Evolutionary conservation across 176 grass and related monocot species (phyloP).

Genomic region (Lolium rigidum): DNA sequence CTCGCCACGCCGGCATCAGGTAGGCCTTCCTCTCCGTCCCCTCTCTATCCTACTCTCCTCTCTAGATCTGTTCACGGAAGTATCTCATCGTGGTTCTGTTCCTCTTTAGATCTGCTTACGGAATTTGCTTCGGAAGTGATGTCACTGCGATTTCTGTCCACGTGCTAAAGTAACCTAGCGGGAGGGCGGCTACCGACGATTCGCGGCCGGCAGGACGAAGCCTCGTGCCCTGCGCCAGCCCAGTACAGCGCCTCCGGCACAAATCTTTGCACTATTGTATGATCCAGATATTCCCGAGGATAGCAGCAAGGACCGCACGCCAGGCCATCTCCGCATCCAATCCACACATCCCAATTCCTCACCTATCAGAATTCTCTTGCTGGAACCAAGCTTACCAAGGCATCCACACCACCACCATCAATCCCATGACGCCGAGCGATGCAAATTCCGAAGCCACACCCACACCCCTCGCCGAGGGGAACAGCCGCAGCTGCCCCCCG

Average conservation of each 20-base stretch:
- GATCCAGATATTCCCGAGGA: conserved; percentile 44
- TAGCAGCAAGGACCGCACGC: conserved; percentile 13
- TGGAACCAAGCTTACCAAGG: background rate
- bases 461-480: background rate
- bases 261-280: conserved; percentile 15
- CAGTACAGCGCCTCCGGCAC: too few species aligned
- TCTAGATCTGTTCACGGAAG: background rate
- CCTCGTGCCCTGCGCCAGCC: too few species aligned
- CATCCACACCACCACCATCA: background rate
- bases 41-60: too few species aligned
- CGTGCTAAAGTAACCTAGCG: too few species aligned
- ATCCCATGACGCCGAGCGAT: conserved; percentile 31
- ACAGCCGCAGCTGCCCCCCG: conserved; percentile 25
- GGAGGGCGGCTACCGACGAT: too few species aligned
- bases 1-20: background rate
- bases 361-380: background rate
- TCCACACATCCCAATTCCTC: background rate
- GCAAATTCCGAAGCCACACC: background rate
- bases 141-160: background rate
- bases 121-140: background rate
- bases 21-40: background rate
- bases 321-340: background rate
- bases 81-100: background rate
- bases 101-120: background rate
- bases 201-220: too few species aligned